Evolutionary conservation across 2,329 filamentous ascomycete genomes (phyloP).

Genomic region (Catunica adiposa): DNA sequence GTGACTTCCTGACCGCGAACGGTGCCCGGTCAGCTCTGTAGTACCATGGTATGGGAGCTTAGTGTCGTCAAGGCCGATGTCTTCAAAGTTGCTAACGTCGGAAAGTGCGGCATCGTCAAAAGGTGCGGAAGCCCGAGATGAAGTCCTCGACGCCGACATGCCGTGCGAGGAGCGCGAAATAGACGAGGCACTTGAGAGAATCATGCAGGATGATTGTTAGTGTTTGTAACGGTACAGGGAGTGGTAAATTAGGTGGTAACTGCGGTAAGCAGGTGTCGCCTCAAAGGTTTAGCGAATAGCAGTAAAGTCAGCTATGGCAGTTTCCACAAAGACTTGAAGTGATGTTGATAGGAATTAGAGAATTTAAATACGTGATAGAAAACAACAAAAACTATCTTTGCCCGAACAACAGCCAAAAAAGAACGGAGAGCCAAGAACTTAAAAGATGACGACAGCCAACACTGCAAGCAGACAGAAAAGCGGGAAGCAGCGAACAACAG

Average conservation of each 20-base stretch:
- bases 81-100: slow-evolving; percentile 76
- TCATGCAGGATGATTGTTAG: not conserved
- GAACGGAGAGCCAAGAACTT: no score
- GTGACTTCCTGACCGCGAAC: slow-evolving; percentile 20
- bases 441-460: no score
- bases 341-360: not conserved
- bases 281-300: not conserved
- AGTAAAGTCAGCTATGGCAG: not conserved
- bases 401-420: no score
- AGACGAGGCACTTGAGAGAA: not conserved
- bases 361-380: not conserved
- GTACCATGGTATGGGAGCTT: slow-evolving; percentile 16
- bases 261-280: no score
- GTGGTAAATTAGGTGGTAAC: not conserved
- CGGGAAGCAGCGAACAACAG: not conserved
- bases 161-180: slow-evolving; percentile 24
- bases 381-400: not conserved
- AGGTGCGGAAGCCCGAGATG: slow-evolving; percentile 66
- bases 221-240: not conserved
- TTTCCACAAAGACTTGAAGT: not conserved
- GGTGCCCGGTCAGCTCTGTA: slow-evolving; percentile 18
- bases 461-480: not conserved
- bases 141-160: slow-evolving; percentile 69
- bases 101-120: slow-evolving; percentile 57
- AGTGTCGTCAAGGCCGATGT: slow-evolving; percentile 68